phyloP scores from a whole-genome alignment of 129 eudicot genomes.

The Centaurea solstitialis region DNA sequence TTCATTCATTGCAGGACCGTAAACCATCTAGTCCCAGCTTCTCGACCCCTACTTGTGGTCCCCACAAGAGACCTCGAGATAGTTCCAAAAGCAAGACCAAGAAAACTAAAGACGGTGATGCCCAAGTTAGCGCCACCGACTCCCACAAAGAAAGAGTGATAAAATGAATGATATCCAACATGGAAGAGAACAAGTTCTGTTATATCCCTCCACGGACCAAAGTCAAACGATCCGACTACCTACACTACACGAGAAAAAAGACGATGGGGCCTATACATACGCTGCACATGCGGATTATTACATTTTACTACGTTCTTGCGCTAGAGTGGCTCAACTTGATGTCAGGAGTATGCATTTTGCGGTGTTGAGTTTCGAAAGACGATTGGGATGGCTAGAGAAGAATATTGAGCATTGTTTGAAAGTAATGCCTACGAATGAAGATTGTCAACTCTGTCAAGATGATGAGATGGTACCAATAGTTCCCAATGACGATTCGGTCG shows the following conservation, averaged over 20 bases:
- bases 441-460: slow-evolving; percentile 36
- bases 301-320: too few relatives aligned
- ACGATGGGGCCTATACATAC: too few relatives aligned
- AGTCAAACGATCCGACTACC: too few relatives aligned
- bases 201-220: too few relatives aligned
- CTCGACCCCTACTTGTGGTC: slow-evolving; percentile 16
- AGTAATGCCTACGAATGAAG: slow-evolving; percentile 27
- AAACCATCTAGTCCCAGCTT: slow-evolving; percentile 17
- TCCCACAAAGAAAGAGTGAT: slow-evolving; percentile 40
- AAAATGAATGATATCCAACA: slow-evolving; percentile 48
- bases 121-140: slow-evolving; percentile 1
- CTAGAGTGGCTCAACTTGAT: slow-evolving; percentile 69
- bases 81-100: slow-evolving; percentile 20
- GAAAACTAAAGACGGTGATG: slow-evolving; percentile 18
- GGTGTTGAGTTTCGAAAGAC: slow-evolving; percentile 62
- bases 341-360: slow-evolving; percentile 60
- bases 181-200: slow-evolving; percentile 83
- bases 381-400: slow-evolving; percentile 65
- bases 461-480: slow-evolving; percentile 28
- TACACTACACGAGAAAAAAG: too few relatives aligned
- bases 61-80: slow-evolving; percentile 50
- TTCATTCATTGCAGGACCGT: slow-evolving; percentile 34
- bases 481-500: slow-evolving; percentile 31
- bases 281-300: too few relatives aligned
- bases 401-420: slow-evolving; percentile 42